A percentile compares a stretch with the other conserved stretches of the same genome.
phyloP scores from a whole-genome alignment of 2,329 filamentous ascomycete species.

The Orbilia javanica region DNA sequence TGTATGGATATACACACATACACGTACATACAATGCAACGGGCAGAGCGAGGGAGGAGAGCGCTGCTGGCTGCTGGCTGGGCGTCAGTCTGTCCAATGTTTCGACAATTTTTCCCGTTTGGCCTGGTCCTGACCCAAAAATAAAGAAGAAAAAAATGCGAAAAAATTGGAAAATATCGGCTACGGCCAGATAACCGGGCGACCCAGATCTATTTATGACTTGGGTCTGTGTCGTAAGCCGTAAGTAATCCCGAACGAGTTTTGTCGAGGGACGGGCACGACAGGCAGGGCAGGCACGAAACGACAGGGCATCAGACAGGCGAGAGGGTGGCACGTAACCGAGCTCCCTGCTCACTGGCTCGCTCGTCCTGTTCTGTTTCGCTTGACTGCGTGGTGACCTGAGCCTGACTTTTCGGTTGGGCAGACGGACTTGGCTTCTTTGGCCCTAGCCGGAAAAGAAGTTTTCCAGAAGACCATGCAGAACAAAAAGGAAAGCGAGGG shows the following conservation, averaged over 20 bases:
- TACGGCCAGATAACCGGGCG: conserved; percentile 58
- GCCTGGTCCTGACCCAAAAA: conserved; percentile 56
- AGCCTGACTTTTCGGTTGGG: conserved; percentile 56
- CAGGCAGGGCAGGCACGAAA: conserved; percentile 51
- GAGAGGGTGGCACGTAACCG: conserved; percentile 59
- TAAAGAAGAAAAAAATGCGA: conserved; percentile 55
- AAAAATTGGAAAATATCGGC: conserved; percentile 53
- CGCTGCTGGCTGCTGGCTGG: conserved; percentile 8
- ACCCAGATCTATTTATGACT: conserved; percentile 59
- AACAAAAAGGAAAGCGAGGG: conserved; percentile 23
- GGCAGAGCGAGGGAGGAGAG: conserved; percentile 13
- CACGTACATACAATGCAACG: conserved; percentile 17
- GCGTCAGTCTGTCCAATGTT: conserved; percentile 19
- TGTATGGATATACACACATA: conserved; percentile 27
- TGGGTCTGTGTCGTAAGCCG: conserved; percentile 58
- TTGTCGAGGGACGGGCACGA: conserved; percentile 55
- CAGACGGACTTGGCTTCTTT: conserved; percentile 57
- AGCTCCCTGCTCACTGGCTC: conserved; percentile 58
- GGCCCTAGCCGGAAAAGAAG: conserved; percentile 57
- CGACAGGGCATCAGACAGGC: conserved; percentile 57
- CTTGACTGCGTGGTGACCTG: conserved; percentile 49
- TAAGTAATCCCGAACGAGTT: conserved; percentile 57
- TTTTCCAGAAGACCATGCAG: conserved; percentile 54
- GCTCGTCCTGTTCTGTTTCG: conserved; percentile 56
- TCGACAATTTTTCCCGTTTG: conserved; percentile 51